phyloP scores from a whole-genome alignment of 2,329 filamentous ascomycete genomes.

The Apiospora hydei region DNA sequence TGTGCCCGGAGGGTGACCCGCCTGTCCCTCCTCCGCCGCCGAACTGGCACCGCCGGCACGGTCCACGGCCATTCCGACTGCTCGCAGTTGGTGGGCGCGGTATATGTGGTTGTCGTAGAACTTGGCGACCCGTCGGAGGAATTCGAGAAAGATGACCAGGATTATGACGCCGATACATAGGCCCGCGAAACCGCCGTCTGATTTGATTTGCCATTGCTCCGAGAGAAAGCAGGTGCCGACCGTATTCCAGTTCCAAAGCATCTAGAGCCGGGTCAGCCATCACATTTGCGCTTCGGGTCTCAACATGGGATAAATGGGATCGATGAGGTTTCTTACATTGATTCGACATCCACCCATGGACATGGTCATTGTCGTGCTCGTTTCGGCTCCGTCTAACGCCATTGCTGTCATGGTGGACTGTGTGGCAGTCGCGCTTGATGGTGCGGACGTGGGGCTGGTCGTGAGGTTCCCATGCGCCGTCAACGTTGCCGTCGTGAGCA shows the following conservation, averaged over 20 bases:
- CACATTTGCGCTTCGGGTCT: neutral
- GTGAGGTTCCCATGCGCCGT: constrained; percentile 16
- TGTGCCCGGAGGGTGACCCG: neutral
- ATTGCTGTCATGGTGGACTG: neutral
- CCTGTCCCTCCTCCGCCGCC: constrained; percentile 27
- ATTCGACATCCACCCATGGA: constrained; percentile 23
- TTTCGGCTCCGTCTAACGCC: neutral
- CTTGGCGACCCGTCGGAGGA: constrained; percentile 72
- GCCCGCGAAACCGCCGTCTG: constrained; percentile 76
- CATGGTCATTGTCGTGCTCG: neutral
- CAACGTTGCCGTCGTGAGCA: neutral
- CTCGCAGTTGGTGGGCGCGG: constrained; percentile 50
- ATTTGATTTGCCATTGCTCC: constrained; percentile 72
- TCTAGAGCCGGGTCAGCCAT: constrained; percentile 52
- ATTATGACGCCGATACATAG: constrained; percentile 80
- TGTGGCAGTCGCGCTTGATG: neutral
- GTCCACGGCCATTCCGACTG: neutral
- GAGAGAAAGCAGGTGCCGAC: constrained; percentile 78
- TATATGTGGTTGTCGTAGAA: constrained; percentile 76
- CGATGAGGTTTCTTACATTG: constrained; percentile 5
- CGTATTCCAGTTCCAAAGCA: constrained; percentile 83
- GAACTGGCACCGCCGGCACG: constrained; percentile 32
- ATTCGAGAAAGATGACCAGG: constrained; percentile 76
- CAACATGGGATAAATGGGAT: neutral
- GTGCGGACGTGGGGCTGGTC: neutral